phyloP scores from a whole-genome alignment of 2,329 filamentous ascomycete species.

The Rasamsonia emersonii region DNA sequence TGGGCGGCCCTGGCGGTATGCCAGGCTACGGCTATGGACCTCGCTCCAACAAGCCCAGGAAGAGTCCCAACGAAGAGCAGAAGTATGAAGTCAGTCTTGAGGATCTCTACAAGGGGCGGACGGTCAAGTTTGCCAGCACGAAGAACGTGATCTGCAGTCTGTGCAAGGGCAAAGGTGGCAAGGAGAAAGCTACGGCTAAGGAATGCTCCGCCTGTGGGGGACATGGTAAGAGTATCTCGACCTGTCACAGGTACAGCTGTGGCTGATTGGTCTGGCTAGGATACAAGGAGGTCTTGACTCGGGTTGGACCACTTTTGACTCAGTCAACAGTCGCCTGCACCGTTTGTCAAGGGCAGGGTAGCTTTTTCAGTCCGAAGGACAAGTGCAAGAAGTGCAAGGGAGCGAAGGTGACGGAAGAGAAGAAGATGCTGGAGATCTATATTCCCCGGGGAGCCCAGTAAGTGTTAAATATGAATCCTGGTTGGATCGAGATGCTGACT shows the following conservation, averaged over 20 bases:
- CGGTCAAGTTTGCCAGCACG: slow-evolving; percentile 89
- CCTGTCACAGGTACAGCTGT: neutral
- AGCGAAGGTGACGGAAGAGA: slow-evolving; percentile 73
- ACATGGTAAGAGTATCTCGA: slow-evolving; percentile 42
- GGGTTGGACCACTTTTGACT: slow-evolving; percentile 78
- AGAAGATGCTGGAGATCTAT: slow-evolving; percentile 93
- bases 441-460: slow-evolving; percentile 75
- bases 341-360: slow-evolving; percentile 75
- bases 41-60: slow-evolving; percentile 41
- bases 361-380: slow-evolving; percentile 89
- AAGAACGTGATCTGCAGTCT: slow-evolving; percentile 83
- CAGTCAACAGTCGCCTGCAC: slow-evolving; percentile 72
- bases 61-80: slow-evolving; percentile 77
- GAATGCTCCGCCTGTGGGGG: slow-evolving; percentile 80
- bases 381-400: slow-evolving; percentile 99
- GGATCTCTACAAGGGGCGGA: slow-evolving; percentile 97
- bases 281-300: slow-evolving; percentile 65
- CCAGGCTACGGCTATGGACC: slow-evolving; percentile 37
- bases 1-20: slow-evolving; percentile 48
- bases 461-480: slow-evolving; percentile 9
- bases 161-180: slow-evolving; percentile 85
- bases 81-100: slow-evolving; percentile 86
- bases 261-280: slow-evolving; percentile 32
- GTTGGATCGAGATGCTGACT: slow-evolving; percentile 4
- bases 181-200: slow-evolving; percentile 79